Evolutionary conservation across 2,329 filamentous ascomycete genomes (phyloP), one percentile per base, ranked within the genome.

Genomic region (Curvularia spicifera): DNA sequence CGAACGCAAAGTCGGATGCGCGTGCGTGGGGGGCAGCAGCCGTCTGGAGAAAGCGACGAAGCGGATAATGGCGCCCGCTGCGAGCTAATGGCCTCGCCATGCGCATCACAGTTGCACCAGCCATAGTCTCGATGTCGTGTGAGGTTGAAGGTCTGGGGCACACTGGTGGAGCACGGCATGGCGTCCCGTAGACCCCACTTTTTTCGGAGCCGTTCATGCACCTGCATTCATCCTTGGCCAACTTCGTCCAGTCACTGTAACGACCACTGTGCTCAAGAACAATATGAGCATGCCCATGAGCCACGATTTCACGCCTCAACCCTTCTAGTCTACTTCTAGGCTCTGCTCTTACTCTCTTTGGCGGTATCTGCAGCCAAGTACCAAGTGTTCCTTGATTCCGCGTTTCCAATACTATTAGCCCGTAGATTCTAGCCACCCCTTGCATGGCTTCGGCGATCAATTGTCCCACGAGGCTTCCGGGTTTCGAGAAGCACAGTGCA

Each of bases 1-100:
- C 84, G 63, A 86, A 85, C 20, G 83, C 83, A 69, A 86, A 85
- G 24, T 81, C 83, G 68, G 83, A 84, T 60, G 80, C 78, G 20
- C 80, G 79, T 9, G 40, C 57, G 35, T 52, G 33, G 39, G 64
- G 58, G 29, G 60, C 51, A 55, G 73, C 60, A 52, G 59, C 57
- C 3, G 70, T 70, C 39, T 73, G 70, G 28, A 76, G 64, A 28
- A 45, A 48, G n/a, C 74, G 72, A 43, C 63, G 64, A 39, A 63
- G 42, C 39, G 50, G 53, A 28, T 35, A 47, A 15, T 49, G 53
- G 44, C 59, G 56, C 45, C 52, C 44, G 40, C 47, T 59, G 59
- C 60, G 57, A n/a, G 20, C 60, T 68, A 45, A 63, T 63, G 59
- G 59, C 53, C 26, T 70, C 67, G 48, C 64, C 65, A 42, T 67